Evolutionary conservation across 2,329 filamentous ascomycete species (phyloP).

Genomic region (Ceratocystis eucalypticola): DNA sequence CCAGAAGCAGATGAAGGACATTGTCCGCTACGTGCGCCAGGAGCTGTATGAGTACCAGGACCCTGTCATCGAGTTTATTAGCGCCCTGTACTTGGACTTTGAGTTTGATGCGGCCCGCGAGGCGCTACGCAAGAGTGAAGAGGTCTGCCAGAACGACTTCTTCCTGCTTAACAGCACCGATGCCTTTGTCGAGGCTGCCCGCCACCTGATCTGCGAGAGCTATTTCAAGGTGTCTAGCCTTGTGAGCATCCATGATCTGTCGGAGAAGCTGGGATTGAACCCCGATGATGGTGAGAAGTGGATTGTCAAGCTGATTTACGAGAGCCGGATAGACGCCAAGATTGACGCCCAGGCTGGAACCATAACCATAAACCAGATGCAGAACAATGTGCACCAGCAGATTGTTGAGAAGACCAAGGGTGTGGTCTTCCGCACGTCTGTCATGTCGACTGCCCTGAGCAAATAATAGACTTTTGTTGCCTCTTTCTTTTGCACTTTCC

Average conservation of each 20-base stretch:
- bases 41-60: constrained; percentile 96
- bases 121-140: constrained; percentile 75
- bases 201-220: constrained; percentile 93
- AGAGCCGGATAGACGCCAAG: constrained; percentile 95
- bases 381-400: constrained; percentile 96
- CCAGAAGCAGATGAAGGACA: constrained; percentile 97
- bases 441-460: constrained; percentile 57
- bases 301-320: constrained; percentile 98
- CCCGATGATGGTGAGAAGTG: constrained; percentile 98
- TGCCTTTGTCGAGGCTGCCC: constrained; percentile 80
- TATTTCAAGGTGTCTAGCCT: constrained; percentile 99
- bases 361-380: constrained; percentile 98
- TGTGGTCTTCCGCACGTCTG: constrained; percentile 95
- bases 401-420: constrained; percentile 99
- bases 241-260: constrained; percentile 96
- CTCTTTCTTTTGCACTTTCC: neutral
- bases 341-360: constrained; percentile 99
- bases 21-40: constrained; percentile 88
- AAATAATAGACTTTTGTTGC: constrained; percentile 29
- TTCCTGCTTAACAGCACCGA: constrained; percentile 80
- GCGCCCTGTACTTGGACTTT: constrained; percentile 77
- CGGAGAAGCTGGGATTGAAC: constrained; percentile 76
- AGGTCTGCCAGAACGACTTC: constrained; percentile 86
- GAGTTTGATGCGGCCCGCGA: constrained; percentile 88
- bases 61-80: constrained; percentile 90